These are phyloP conservation scores for Alternaria metachromatica DNA, from an alignment of 2,329 filamentous ascomycete genomes.

Conservation along the genomic window DNA sequence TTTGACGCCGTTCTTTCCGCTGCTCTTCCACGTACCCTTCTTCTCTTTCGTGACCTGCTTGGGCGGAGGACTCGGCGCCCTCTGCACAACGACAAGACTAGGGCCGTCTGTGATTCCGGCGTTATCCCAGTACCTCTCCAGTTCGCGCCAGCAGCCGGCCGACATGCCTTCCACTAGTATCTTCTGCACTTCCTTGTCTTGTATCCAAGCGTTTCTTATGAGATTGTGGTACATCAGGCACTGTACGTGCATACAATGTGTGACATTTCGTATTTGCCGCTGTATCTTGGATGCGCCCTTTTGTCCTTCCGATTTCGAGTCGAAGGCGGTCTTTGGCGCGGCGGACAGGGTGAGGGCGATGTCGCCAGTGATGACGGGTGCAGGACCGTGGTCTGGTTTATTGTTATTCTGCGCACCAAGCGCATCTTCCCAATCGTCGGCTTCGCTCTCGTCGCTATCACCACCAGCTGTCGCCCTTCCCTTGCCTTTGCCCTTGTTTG, in stretches of 20 bases:
- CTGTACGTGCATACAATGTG: conserved; percentile 90
- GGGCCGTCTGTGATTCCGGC: conserved; percentile 85
- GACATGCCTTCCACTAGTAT: conserved; percentile 39
- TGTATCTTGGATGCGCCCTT: conserved; percentile 89
- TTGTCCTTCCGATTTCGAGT: conserved; percentile 63
- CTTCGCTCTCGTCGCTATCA: conserved; percentile 48
- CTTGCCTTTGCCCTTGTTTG: conserved; percentile 52
- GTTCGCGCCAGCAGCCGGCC: conserved; percentile 43
- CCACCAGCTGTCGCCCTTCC: conserved; percentile 41
- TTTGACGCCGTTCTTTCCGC: conserved; percentile 50
- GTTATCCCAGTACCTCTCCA: conserved; percentile 64
- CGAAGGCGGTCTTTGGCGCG: conserved; percentile 32
- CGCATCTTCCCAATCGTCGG: conserved; percentile 51
- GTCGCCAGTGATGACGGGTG: conserved; percentile 66
- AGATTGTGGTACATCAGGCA: conserved; percentile 89
- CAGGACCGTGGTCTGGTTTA: conserved; percentile 42
- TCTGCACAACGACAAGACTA: conserved; percentile 69
- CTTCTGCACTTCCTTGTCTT: conserved; percentile 44
- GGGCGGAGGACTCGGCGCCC: conserved; percentile 68
- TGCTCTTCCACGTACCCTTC: conserved; percentile 48
- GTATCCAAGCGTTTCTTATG: conserved; percentile 57
- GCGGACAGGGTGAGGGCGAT: conserved; percentile 72
- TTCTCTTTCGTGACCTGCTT: conserved; percentile 55
- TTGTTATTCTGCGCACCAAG: conserved; percentile 46
- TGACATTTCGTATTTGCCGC: conserved; percentile 75